These are phyloP conservation scores for Colletotrichum kahawae DNA, from an alignment of 2,329 filamentous ascomycete species.

Conservation along the genomic window DNA sequence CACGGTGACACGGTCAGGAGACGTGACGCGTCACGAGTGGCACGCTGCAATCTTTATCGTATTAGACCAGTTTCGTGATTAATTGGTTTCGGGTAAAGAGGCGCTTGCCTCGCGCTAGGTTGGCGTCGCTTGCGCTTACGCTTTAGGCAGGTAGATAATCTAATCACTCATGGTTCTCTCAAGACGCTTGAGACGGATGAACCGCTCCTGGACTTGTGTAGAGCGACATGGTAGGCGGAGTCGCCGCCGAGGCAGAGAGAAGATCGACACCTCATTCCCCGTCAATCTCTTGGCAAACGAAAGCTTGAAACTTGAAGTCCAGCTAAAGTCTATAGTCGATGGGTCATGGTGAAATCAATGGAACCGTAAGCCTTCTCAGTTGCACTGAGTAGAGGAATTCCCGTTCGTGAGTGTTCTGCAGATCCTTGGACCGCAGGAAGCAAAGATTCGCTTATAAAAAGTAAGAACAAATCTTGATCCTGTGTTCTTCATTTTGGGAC, in stretches of 20 bases:
- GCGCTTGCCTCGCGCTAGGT: fast-evolving
- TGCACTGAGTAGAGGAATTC: not conserved
- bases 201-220: not conserved
- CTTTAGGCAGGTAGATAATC: not conserved
- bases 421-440: not conserved
- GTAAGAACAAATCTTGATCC: not conserved
- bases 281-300: not conserved
- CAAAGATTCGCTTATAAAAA: not conserved
- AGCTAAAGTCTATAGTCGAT: not conserved
- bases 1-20: not conserved
- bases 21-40: not conserved
- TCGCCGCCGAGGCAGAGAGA: not conserved
- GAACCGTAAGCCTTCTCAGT: not conserved
- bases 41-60: not conserved
- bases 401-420: not conserved
- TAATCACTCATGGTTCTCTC: not conserved
- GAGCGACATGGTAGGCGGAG: not conserved
- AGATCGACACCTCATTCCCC: not conserved
- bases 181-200: not conserved
- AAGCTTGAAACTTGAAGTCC: not conserved
- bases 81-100: not conserved
- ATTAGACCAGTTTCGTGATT: not conserved
- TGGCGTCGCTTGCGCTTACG: not conserved
- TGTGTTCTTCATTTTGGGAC: not conserved
- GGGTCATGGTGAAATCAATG: not conserved